These are phyloP conservation scores for Claviceps lovelessii DNA, from an alignment of 2,329 filamentous ascomycete species.

Conservation along the genomic window DNA sequence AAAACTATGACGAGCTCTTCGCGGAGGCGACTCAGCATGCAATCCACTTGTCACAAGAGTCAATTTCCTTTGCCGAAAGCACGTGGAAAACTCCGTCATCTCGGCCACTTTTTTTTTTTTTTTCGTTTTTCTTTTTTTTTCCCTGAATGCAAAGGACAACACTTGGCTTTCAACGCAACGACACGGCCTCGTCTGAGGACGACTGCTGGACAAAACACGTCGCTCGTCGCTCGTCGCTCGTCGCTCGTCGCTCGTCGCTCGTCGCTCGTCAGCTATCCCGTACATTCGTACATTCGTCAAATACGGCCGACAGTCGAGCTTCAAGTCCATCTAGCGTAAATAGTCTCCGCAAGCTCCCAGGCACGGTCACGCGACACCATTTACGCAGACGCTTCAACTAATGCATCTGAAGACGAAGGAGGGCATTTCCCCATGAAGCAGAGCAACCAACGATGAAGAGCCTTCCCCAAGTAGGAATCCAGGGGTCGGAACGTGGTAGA, in stretches of 20 bases:
- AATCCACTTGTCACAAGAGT: neutral
- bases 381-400: neutral
- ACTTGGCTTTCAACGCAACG: neutral
- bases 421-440: neutral
- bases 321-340: neutral
- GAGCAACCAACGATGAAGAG: neutral
- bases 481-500: neutral
- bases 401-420: neutral
- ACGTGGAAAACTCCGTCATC: neutral
- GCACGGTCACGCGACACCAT: neutral
- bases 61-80: neutral
- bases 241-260: neutral
- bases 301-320: neutral
- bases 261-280: neutral
- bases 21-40: neutral
- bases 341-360: neutral
- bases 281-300: neutral
- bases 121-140: no score
- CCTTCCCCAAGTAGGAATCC: neutral
- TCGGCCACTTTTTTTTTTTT: neutral
- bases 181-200: neutral
- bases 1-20: neutral
- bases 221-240: neutral
- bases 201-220: neutral
- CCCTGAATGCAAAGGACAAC: neutral